Conservation (phyloP, 305 asterid genomes). For the Ruellia speciosa region DNA sequence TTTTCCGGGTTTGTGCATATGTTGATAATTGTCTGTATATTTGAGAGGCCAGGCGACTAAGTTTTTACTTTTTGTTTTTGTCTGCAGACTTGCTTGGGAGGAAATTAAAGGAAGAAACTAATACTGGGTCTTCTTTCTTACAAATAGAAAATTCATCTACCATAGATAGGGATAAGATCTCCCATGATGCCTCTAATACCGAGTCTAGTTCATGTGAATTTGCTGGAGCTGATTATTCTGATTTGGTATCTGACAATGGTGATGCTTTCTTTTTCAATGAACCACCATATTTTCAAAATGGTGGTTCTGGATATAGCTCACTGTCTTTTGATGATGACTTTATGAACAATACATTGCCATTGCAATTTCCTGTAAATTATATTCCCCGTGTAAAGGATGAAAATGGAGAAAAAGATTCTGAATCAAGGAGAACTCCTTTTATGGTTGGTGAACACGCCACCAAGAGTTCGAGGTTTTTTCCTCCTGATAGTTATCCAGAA, state of each 20-base stretch:
- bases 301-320: slow-evolving; percentile 22
- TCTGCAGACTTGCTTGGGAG: slow-evolving; percentile 30
- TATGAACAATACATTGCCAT: slow-evolving; percentile 23
- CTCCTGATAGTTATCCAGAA: slow-evolving; percentile 27
- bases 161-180: slow-evolving; percentile 26
- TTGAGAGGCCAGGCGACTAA: slow-evolving; percentile 10
- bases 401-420: slow-evolving; percentile 24
- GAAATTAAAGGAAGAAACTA: slow-evolving; percentile 24
- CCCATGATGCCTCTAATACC: slow-evolving; percentile 24
- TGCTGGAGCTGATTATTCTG: slow-evolving; percentile 22
- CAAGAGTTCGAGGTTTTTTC: slow-evolving; percentile 25
- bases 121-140: slow-evolving; percentile 19
- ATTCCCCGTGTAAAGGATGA: slow-evolving; percentile 28
- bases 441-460: slow-evolving; percentile 26
- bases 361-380: slow-evolving; percentile 22
- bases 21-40: slow-evolving; percentile 9
- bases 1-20: neutral
- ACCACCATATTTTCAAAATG: slow-evolving; percentile 22
- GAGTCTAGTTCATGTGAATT: slow-evolving; percentile 30
- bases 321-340: slow-evolving; percentile 21
- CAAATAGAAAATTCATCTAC: slow-evolving; percentile 26
- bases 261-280: slow-evolving; percentile 19
- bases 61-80: slow-evolving; percentile 1
- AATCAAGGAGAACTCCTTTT: slow-evolving; percentile 33
- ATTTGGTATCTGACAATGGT: slow-evolving; percentile 24